Conservation (phyloP, 805 yeast species). For the Dipodascopsis uninucleata region DNA sequence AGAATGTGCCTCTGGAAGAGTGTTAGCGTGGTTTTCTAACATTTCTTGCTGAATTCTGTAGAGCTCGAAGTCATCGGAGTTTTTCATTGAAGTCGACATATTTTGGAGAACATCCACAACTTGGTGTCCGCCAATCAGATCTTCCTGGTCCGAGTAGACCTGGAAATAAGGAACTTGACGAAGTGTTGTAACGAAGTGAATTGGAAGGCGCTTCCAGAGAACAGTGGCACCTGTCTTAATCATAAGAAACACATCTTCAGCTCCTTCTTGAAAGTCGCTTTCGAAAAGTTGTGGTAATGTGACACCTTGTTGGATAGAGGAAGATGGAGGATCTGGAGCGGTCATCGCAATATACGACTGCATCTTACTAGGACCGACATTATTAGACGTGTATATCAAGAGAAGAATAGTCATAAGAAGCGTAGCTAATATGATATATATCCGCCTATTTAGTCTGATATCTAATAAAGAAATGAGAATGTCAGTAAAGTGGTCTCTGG, state of each 20-base stretch:
- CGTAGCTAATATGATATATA: too few species aligned
- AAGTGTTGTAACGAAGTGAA: constrained; percentile 38
- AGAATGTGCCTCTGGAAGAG: constrained; percentile 11
- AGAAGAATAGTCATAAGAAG: too few species aligned
- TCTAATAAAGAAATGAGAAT: too few species aligned
- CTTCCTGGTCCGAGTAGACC: constrained; percentile 38
- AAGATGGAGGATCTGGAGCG: constrained; percentile 7
- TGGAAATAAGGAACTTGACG: constrained; percentile 33
- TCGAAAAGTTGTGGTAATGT: constrained; percentile 4
- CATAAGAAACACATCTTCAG: constrained; percentile 34
- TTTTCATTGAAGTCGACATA: constrained; percentile 13
- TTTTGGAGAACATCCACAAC: constrained; percentile 35
- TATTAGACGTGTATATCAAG: too few species aligned
- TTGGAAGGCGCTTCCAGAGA: constrained; percentile 37
- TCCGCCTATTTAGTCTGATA: constrained; percentile 10
- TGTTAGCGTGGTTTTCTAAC: constrained; percentile 8
- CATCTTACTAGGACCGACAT: constrained; percentile 16
- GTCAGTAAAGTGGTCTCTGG: too few species aligned
- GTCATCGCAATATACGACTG: constrained; percentile 8
- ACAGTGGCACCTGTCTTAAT: constrained; percentile 39
- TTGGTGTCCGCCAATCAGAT: constrained; percentile 34
- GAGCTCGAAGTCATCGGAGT: constrained; percentile 24
- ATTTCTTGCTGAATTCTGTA: constrained; percentile 29
- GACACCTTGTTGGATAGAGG: constrained; percentile 1
- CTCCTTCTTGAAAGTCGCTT: constrained; percentile 10